Evolutionary conservation across 1,139 yeast species (phyloP).

Genomic region (Pichia kudriavzevii): DNA sequence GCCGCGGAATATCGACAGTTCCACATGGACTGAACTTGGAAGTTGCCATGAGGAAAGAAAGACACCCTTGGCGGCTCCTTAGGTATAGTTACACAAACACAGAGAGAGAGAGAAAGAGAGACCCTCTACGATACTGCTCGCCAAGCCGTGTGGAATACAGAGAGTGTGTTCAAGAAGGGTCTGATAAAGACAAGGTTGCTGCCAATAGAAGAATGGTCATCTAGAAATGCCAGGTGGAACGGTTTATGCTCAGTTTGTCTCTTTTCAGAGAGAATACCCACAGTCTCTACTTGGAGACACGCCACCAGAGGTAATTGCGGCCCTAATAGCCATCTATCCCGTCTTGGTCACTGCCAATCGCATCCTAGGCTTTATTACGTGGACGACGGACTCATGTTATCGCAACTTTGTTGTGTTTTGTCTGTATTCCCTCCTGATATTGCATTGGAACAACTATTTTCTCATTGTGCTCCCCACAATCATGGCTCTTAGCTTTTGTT

Average conservation of each 20-base stretch:
- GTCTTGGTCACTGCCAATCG: constrained; percentile 38
- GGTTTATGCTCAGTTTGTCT: constrained; percentile 7
- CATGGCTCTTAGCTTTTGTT: constrained; percentile 32
- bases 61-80: no score
- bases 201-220: no score
- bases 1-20: no score
- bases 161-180: not conserved
- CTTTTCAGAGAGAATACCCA: constrained; percentile 6
- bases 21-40: no score
- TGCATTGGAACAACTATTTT: constrained; percentile 39
- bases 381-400: constrained; percentile 50
- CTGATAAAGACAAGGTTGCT: no score
- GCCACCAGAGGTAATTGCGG: constrained; percentile 40
- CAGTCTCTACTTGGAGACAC: constrained; percentile 28
- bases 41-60: no score
- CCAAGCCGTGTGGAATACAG: not conserved
- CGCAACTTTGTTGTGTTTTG: constrained; percentile 40
- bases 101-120: not conserved
- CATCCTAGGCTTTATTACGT: constrained; percentile 40
- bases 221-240: no score
- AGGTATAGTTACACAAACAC: not conserved
- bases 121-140: no score
- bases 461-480: constrained; percentile 35
- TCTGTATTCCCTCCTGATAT: constrained; percentile 34
- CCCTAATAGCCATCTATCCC: constrained; percentile 43